Base-by-base conservation (phyloP, 2,329 filamentous ascomycete genomes). In the Cercospora nicotianae region DNA sequence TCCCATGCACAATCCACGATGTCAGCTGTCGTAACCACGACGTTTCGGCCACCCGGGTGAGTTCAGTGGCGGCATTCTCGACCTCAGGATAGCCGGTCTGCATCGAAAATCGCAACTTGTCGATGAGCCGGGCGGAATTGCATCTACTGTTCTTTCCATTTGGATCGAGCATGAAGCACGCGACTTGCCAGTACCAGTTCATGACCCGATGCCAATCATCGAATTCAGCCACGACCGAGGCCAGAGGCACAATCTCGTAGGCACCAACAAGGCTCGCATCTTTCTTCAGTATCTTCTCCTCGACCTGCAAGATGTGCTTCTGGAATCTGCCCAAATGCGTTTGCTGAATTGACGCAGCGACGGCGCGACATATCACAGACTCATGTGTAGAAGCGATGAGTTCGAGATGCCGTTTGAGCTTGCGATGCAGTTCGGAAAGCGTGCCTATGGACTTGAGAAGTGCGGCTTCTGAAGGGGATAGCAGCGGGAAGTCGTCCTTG, bases 11-110 rank as follows among this genome's bases (percentile, higher is more conserved):
- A 8, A 98, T 85, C 94, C 94, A 99, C 28, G 91, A 91, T 3
- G 93, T 91, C 10, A 96, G 85, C 76, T 97, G 93, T 78, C 93
- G 91, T 76, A 98, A 82, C 95, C 95, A 99, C 8, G 94, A 91
- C 31, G 87, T 91, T 81, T 99, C 94, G 0, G 93, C 94, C 23
- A 92, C 83, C 13, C 83, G 86, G n/a, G 92, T 86, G 39, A 98
- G 82, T 67, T 90, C 87, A 70, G 88, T 81, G 0, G 93, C 90
- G 45, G 91, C 89, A 67, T 89, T 87, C 76, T 94, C 92, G 65
- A 99, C 88, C 75, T 97, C 93, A 7, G 87, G 84, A 79, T 96
- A 98, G 13, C 95, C 95, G 6, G 94, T 98, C 77, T 93, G 91
- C 64, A 93, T 84, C 79, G 94, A 91, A 13, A 83, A 81, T 33